Percentiles rank a stretch among this genome's conserved stretches.
Conservation (phyloP, 164 flowering plant genomes). For the Umbilicus rupestris region DNA sequence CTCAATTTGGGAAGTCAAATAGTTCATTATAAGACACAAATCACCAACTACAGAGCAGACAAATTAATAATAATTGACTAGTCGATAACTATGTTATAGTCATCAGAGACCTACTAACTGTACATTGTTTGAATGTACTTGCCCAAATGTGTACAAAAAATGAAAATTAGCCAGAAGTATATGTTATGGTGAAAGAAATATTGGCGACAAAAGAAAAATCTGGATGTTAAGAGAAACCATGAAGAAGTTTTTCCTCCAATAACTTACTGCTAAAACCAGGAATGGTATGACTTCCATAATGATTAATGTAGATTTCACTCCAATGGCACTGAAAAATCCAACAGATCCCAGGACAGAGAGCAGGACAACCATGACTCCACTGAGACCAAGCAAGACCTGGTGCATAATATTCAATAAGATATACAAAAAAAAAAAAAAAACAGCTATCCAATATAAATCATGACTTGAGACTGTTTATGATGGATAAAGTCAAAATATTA, state of each 20-base stretch:
- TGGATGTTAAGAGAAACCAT: neutral
- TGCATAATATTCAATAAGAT: slow-evolving; percentile 14
- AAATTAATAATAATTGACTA: too few species aligned
- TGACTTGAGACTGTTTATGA: neutral
- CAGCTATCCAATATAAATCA: neutral
- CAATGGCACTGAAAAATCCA: slow-evolving; percentile 96
- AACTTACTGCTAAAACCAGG: slow-evolving; percentile 96
- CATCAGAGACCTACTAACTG: neutral
- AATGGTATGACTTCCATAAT: slow-evolving; percentile 99
- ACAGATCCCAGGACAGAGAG: slow-evolving; percentile 87
- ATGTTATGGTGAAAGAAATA: neutral
- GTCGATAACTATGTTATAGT: too few species aligned
- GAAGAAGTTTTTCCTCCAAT: neutral
- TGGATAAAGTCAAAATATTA: neutral
- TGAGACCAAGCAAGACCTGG: slow-evolving; percentile 85
- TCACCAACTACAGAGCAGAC: too few species aligned
- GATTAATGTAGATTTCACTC: slow-evolving; percentile 91
- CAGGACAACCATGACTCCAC: slow-evolving; percentile 91
- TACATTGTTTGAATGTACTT: neutral
- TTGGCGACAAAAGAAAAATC: neutral
- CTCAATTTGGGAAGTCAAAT: too few species aligned
- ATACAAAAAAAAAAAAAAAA: neutral
- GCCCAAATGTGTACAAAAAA: neutral
- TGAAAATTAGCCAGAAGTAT: neutral
- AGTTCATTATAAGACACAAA: too few species aligned